A percentile compares a stretch with the other conserved stretches of the same genome.
Conservation (phyloP, 2,329 filamentous ascomycete genomes). For the Fusarium sp. region DNA sequence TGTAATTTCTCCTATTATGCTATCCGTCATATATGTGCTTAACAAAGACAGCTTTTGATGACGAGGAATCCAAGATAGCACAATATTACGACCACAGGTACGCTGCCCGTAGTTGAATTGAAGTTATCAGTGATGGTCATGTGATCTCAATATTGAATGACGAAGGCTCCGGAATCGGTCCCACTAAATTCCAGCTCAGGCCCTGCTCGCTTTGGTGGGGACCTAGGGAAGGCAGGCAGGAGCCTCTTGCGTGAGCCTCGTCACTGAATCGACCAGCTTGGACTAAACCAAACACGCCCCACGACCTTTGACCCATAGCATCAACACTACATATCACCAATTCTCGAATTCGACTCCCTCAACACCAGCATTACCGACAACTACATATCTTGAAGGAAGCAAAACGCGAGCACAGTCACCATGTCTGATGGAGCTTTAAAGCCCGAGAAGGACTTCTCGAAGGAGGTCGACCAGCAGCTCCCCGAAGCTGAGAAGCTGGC, state of each 20-base stretch:
- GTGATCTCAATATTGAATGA: constrained; percentile 15
- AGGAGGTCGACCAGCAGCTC: constrained; percentile 92
- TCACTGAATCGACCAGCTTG: constrained; percentile 49
- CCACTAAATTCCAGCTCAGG: constrained; percentile 43
- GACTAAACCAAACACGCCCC: constrained; percentile 44
- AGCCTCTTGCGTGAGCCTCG: constrained; percentile 55
- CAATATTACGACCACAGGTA: no score
- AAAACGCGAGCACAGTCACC: constrained; percentile 39
- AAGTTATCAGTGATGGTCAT: constrained; percentile 13
- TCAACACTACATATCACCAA: constrained; percentile 33
- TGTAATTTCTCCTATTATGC: no score
- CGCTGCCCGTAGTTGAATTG: background rate
- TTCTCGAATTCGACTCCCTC: constrained; percentile 6
- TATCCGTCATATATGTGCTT: no score
- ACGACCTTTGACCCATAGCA: constrained; percentile 41
- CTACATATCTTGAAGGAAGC: constrained; percentile 10
- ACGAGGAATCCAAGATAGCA: no score
- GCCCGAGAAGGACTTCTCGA: constrained; percentile 98
- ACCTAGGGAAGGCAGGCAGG: constrained; percentile 52
- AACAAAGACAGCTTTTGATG: no score
- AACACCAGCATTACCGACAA: background rate
- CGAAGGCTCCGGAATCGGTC: constrained; percentile 31
- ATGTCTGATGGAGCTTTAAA: constrained; percentile 90
- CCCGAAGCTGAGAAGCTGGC: constrained; percentile 91
- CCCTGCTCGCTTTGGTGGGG: constrained; percentile 31